Percentiles rank a stretch among this genome's conserved stretches.
Evolutionary conservation across 2,329 filamentous ascomycete species (phyloP).

Genomic region (Verticillium zaregamsianum): DNA sequence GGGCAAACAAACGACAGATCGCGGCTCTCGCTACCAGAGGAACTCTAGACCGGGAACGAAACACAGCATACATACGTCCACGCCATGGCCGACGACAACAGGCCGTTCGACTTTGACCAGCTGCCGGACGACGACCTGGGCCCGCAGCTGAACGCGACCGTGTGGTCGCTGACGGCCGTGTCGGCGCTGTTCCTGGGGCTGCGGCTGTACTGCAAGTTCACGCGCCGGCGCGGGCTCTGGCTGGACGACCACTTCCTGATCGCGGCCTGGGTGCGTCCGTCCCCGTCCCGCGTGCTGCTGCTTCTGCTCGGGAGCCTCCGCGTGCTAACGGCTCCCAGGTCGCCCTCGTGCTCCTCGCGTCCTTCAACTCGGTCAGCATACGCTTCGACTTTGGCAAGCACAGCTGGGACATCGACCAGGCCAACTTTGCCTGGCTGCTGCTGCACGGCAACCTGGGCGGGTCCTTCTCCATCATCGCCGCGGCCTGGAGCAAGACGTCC

Average conservation of each 20-base stretch:
- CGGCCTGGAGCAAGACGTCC: slow-evolving; percentile 22
- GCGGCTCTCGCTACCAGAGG: background rate
- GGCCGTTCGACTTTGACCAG: slow-evolving; percentile 4
- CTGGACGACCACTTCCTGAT: slow-evolving; percentile 15
- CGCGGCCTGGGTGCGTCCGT: slow-evolving; percentile 13
- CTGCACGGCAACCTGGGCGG: slow-evolving; percentile 14
- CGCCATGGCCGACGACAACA: background rate
- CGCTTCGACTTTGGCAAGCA: slow-evolving; percentile 13
- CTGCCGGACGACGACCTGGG: slow-evolving; percentile 12
- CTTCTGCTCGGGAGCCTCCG: no score
- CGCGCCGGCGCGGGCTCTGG: slow-evolving; percentile 10
- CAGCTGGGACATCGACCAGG: slow-evolving; percentile 7
- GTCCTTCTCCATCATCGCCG: slow-evolving; percentile 16
- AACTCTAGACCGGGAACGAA: background rate
- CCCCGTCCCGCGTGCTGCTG: background rate
- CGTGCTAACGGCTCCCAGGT: background rate
- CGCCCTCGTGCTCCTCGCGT: slow-evolving; percentile 5
- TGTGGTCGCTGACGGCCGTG: slow-evolving; percentile 8
- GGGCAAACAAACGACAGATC: background rate
- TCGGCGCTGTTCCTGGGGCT: slow-evolving; percentile 12
- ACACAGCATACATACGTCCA: background rate
- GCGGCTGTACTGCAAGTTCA: slow-evolving; percentile 16
- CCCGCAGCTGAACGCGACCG: slow-evolving; percentile 4
- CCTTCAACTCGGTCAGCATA: slow-evolving; percentile 8
- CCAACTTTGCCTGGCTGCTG: slow-evolving; percentile 9